These are phyloP conservation scores for Diversispora eburnea DNA, from an alignment of 192 early-diverging fungal species.

Conservation along the genomic window DNA sequence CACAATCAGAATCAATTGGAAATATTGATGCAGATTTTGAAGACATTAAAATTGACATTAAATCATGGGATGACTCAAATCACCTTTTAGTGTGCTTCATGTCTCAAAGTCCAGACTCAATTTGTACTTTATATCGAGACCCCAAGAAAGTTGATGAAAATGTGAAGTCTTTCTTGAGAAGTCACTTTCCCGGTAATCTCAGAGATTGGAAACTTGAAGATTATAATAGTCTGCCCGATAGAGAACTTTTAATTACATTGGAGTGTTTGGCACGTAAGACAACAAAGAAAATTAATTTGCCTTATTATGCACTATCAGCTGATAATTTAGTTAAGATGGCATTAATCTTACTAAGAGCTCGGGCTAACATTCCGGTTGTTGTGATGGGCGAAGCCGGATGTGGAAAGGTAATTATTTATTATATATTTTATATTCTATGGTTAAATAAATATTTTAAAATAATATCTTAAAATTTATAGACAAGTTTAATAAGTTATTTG, in stretches of 20 bases:
- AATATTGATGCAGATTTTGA: background rate
- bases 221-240: constrained; percentile 13
- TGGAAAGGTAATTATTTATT: constrained; percentile 18
- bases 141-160: constrained; percentile 1
- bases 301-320: constrained; percentile 9
- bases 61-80: constrained; percentile 28
- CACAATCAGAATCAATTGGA: constrained; percentile 15
- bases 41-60: no score
- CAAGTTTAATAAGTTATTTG: constrained; percentile 24
- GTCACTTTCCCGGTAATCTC: background rate
- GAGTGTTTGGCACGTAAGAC: constrained; percentile 21
- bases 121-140: constrained; percentile 28
- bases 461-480: constrained; percentile 8
- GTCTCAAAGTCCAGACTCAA: constrained; percentile 29
- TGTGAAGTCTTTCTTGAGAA: constrained; percentile 24
- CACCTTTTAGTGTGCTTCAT: constrained; percentile 28
- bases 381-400: constrained; percentile 25
- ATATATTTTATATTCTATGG: background rate
- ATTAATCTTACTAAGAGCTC: constrained; percentile 19
- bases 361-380: constrained; percentile 22
- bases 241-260: constrained; percentile 1
- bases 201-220: constrained; percentile 9
- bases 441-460: background rate
- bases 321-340: constrained; percentile 30
- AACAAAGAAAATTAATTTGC: background rate